Percentiles rank a stretch among this genome's conserved stretches.
These are phyloP conservation scores for Posidonia oceanica DNA, from an alignment of 116 monocot genomes.

Conservation along the genomic window DNA sequence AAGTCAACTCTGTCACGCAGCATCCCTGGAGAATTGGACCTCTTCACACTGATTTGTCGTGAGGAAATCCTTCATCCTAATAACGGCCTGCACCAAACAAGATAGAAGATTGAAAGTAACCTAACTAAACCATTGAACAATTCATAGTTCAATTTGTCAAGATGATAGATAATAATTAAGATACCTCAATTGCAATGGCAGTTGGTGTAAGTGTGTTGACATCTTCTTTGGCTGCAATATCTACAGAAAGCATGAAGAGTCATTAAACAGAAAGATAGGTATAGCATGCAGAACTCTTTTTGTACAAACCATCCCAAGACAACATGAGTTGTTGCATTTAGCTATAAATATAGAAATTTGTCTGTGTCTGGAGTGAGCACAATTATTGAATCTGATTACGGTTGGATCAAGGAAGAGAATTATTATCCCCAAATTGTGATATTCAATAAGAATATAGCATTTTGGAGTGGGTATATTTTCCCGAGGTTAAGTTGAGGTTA, in stretches of 20 bases:
- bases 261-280: neutral
- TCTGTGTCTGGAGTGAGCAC: too few species aligned
- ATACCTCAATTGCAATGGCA: constrained; percentile 74
- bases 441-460: too few species aligned
- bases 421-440: too few species aligned
- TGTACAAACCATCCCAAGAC: too few species aligned
- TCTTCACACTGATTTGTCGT: constrained; percentile 8
- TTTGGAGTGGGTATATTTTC: too few species aligned
- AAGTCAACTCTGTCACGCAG: too few species aligned
- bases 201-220: constrained; percentile 58
- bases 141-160: neutral
- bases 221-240: constrained; percentile 58
- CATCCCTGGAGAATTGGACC: too few species aligned
- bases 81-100: constrained; percentile 23
- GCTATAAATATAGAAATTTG: too few species aligned
- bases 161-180: neutral
- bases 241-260: constrained; percentile 19
- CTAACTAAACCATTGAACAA: neutral
- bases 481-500: neutral
- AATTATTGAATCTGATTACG: too few species aligned
- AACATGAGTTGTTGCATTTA: too few species aligned
- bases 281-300: neutral
- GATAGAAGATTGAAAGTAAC: neutral
- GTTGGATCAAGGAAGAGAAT: neutral
- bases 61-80: constrained; percentile 34